Evolutionary conservation across 2,329 filamentous ascomycete genomes (phyloP).

Genomic region (Aspergillus felis): DNA sequence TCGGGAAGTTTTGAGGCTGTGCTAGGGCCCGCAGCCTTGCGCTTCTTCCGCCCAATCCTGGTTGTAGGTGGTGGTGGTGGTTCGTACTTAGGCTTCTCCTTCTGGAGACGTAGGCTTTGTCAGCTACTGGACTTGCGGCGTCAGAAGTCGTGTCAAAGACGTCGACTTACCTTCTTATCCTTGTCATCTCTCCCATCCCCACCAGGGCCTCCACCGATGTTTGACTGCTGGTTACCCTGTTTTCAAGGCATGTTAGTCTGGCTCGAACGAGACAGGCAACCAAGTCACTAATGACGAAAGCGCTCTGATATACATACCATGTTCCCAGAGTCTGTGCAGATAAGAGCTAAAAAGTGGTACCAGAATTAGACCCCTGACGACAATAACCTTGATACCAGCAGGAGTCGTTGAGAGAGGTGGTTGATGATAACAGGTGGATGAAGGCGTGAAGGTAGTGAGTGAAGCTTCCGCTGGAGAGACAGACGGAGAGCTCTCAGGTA

Average conservation of each 20-base stretch:
- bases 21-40: conserved; percentile 87
- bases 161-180: conserved; percentile 75
- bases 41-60: conserved; percentile 97
- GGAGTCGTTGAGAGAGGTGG: conserved; percentile 11
- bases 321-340: conserved; percentile 14
- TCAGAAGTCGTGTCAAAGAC: not conserved
- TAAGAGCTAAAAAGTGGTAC: not conserved
- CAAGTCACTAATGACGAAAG: conserved; percentile 5
- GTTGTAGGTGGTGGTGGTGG: conserved; percentile 95
- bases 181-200: conserved; percentile 78
- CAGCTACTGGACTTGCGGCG: conserved; percentile 8
- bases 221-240: conserved; percentile 64
- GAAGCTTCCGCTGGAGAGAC: not conserved
- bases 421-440: conserved; percentile 15
- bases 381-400: conserved; percentile 2
- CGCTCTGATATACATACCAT: conserved; percentile 28
- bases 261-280: conserved; percentile 4
- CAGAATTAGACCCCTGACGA: not conserved
- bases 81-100: conserved; percentile 99
- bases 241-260: conserved; percentile 19
- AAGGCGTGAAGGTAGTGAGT: conserved; percentile 13
- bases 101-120: conserved; percentile 53
- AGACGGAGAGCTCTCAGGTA: conserved; percentile 15
- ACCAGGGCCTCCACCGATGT: conserved; percentile 69
- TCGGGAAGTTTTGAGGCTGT: conserved; percentile 92